Evolutionary conservation across 2,329 filamentous ascomycete species (phyloP), one percentile per base, ranked within the genome.

Genomic region (Incumbomyces delicatus): DNA sequence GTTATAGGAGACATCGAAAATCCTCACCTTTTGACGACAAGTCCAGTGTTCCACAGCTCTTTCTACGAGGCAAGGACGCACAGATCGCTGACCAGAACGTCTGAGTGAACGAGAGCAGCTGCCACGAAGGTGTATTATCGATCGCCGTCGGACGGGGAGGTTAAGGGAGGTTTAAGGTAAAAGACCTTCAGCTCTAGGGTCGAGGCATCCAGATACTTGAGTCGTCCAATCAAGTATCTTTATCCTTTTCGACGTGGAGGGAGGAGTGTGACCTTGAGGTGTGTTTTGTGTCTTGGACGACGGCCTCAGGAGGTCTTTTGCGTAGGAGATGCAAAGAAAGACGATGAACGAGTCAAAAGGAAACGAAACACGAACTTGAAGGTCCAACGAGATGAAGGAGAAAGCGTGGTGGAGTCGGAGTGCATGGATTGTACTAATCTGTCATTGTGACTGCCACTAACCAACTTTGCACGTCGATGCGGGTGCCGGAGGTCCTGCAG

Each of bases 41-140:
- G 20, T 38, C 14, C 3, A 8, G 31, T 17, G 40, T 20, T 41
- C 27, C 29, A 41, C 38, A 34, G 30, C 20, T 47, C 49, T 51
- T 39, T 34, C 46, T 49, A 44, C 34, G 12, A 40, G 18, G 29
- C 47, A 46, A 29, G 29, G 22, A 30, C 35, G 11, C 12, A 40
- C 49, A 53, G 54, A 44, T 49, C 48, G 54, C 46, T 56, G 47
- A 47, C 54, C 53, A 53, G 54, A 55, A 54, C 46, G 51, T 48
- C 44, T 43, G 45, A 40, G 45, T 39, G 38, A 52, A 52, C 46
- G 50, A 53, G 37, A 51, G 53, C 48, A 52, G 37, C 31, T 39
- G 41, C 35, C 35, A 18, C n/a, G 37, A 22, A 48, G 44, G 41
- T 33, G 40, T 41, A 38, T 31, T 39, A 41, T 35, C 41, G 44